Evolutionary conservation across 371 early-diverging fungal species (phyloP).

Genomic region (Zancudomyces culisetae): DNA sequence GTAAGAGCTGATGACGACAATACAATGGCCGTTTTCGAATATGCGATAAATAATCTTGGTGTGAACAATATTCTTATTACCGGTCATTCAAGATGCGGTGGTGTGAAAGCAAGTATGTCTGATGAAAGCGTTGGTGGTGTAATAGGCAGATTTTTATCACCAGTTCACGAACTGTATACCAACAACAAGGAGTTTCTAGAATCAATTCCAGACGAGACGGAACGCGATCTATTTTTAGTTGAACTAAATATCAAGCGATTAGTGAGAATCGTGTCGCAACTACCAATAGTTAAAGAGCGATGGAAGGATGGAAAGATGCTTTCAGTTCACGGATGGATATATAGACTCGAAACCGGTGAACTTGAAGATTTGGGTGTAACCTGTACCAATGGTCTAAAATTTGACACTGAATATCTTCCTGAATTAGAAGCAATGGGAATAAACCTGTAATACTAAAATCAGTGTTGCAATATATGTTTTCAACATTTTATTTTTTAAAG

Average conservation of each 20-base stretch:
- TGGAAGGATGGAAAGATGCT: conserved; percentile 58
- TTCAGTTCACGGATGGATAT: conserved; percentile 68
- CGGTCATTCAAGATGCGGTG: conserved; percentile 78
- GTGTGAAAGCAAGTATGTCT: conserved; percentile 58
- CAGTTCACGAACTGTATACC: conserved; percentile 54
- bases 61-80: conserved; percentile 85
- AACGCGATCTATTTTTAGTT: conserved; percentile 30
- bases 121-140: conserved; percentile 16
- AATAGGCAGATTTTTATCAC: conserved; percentile 36
- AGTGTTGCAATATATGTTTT: too few relatives aligned
- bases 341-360: conserved; percentile 47
- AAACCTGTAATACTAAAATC: not conserved
- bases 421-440: not conserved
- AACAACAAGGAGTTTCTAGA: conserved; percentile 31
- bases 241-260: conserved; percentile 59
- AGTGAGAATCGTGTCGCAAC: conserved; percentile 48
- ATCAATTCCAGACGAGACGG: conserved; percentile 12
- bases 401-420: not conserved
- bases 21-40: conserved; percentile 72
- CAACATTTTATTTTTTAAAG: too few relatives aligned
- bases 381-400: not conserved
- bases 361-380: conserved; percentile 25
- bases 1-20: conserved; percentile 57
- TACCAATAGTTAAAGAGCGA: conserved; percentile 63
- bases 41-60: conserved; percentile 74